Base-by-base conservation (phyloP, 2,329 filamentous ascomycete genomes). In the Escovopsis sp. region DNA sequence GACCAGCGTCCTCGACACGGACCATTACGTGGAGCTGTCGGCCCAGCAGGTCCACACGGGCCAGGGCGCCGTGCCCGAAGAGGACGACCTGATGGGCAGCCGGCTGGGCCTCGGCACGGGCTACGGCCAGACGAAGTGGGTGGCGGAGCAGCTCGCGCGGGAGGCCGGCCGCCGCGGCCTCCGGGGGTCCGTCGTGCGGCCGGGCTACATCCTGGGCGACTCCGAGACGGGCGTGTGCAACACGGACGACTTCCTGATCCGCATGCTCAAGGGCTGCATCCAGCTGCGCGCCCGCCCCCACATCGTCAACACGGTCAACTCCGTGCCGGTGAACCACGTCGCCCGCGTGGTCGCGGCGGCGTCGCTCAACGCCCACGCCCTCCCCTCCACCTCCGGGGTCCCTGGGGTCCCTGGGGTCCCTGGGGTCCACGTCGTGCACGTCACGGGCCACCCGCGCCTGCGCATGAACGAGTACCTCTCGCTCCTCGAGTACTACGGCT, bases 41-140 rank as follows among this genome's bases (percentile, higher is more conserved):
- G 64, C 78, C 5, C 31, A 49, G 40, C 39, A 51, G 36, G 39
- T 37, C 25, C 37, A 60, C 10, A 68, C 68, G 23, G 79, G 80
- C 9, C 73, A 72, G 7, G 64, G 63, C 15, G 72, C 73, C 11
- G 69, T 94, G 13, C 63, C 68, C 15, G 88, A 94, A 54, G 66
- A 66, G 0, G 87, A 94, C 51, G 76, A 88, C 44, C 66, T 94
- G 41, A 63, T 72, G 45, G 84, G 86, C 35, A 87, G 82, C 48
- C 68, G 75, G 27, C 75, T 65, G 35, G 83, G 83, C 23, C 72
- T 94, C 2, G 76, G 75, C 27, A 94, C 83, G 1, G 87, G 88
- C 5, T 94, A 94, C 48, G 87, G 88, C 3, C 87, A 94, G 55
- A 76, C 73, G 44, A 94, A 96, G 61, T 94, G 86, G 86, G 81